Evolutionary conservation across 2,329 filamentous ascomycete genomes (phyloP).

Genomic region (Colletotrichum cuscutae): DNA sequence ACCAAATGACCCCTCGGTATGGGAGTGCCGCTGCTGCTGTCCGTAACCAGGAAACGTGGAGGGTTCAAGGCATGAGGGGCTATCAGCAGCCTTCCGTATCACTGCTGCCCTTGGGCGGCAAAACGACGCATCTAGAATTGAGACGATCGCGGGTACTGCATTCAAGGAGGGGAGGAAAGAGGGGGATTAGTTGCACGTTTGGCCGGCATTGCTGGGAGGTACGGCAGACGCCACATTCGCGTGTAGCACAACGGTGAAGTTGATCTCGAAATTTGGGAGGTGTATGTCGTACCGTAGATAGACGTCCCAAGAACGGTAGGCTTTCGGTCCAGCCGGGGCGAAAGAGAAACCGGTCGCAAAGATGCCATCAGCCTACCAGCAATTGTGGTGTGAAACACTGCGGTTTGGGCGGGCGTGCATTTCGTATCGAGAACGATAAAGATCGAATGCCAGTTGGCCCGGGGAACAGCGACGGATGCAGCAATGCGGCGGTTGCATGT

Average conservation of each 20-base stretch:
- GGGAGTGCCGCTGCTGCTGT: conserved; percentile 1
- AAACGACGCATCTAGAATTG: conserved; percentile 15
- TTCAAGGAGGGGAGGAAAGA: neutral
- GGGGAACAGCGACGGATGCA: conserved; percentile 27
- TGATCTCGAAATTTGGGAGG: neutral
- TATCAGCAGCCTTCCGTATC: conserved; percentile 11
- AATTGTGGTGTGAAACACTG: conserved; percentile 17
- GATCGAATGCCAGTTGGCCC: conserved; percentile 10
- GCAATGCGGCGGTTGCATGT: conserved; percentile 11
- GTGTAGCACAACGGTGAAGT: neutral
- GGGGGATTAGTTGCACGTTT: conserved; percentile 1
- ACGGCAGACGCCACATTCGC: conserved; percentile 23
- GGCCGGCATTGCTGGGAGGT: conserved; percentile 1
- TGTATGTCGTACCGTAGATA: neutral
- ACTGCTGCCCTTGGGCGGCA: conserved; percentile 1
- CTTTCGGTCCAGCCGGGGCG: conserved; percentile 7
- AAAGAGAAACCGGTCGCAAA: neutral
- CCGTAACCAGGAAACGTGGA: neutral
- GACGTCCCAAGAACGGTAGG: neutral
- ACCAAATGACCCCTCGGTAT: conserved; percentile 20
- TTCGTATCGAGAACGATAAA: conserved; percentile 11
- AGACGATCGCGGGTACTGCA: conserved; percentile 8
- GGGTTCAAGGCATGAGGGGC: neutral
- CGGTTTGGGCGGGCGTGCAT: conserved; percentile 11
- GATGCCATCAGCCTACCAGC: neutral